Evolutionary conservation across 805 yeast species (phyloP), one percentile per base, ranked within the genome.

Genomic region (Candida montana): DNA sequence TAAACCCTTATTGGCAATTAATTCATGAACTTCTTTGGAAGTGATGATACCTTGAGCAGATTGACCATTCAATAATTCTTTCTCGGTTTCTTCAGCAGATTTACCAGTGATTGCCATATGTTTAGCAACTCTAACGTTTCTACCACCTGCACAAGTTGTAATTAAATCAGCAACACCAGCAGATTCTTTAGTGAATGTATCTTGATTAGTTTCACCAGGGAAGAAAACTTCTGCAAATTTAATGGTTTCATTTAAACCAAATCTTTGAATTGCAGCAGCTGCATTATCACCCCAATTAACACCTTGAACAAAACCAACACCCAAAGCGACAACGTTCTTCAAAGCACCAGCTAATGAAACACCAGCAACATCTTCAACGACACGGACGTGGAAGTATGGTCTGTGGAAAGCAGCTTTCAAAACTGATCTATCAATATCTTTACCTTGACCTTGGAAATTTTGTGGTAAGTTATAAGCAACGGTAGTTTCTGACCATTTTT

Each of bases 221-320:
- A 79, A 93, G 68, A 86, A 90, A 54, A 72, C 73, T 57, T 78
- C 72, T 32, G 95, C 93, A 64, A 93, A 93, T 61, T 77, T 76
- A 63, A 90, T 84, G 59, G 85, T 87, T 70, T 93, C 99, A 57
- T 83, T 75, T 51, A 93, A 69, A 36, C 99, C 99, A 52, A 91
- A 83, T 69, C 99, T 79, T 90, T 91, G 95, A 56, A 93, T 81
- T 33, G 98, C 99, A 42, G 98, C 83, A 67, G 91, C 89, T 50
- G 99, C 98, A 63, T 93, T 93, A 67, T 89, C 96, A 64, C 99
- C 99, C 99, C 99, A 93, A 49, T 95, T 96, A 49, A 86, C 75
- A 55, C 99, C 99, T 66, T 88, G 95, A 48, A 91, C 98, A 61
- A 93, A 86, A 42, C 99, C 99, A 47, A 95, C 96, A 50, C 96